These are phyloP conservation scores for Trichoderma harzianum DNA, from an alignment of 2,329 filamentous ascomycete genomes.

Conservation along the genomic window DNA sequence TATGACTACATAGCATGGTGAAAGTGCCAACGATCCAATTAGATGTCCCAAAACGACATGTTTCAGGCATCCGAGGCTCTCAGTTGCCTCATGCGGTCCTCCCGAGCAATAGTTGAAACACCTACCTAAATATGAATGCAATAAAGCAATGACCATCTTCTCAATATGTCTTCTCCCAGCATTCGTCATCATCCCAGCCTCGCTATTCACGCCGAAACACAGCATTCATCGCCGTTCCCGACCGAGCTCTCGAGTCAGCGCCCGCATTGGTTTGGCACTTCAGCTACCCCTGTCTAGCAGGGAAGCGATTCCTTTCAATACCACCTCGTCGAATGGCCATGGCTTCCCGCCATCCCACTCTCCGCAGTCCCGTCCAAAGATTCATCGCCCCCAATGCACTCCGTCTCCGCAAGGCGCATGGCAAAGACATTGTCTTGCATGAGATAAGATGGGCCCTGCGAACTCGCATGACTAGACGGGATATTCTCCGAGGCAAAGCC, in stretches of 20 bases:
- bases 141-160: not conserved
- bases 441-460: not conserved
- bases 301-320: slow-evolving; percentile 6
- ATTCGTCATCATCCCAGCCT: not conserved
- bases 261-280: not conserved
- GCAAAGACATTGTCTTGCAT: not conserved
- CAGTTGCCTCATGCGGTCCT: not conserved
- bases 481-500: not conserved
- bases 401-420: not conserved
- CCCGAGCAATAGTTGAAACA: too few species aligned
- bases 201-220: not conserved
- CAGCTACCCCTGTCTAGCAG: not conserved
- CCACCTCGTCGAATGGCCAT: not conserved
- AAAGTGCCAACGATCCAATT: not conserved
- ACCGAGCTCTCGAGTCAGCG: not conserved
- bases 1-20: not conserved
- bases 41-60: not conserved
- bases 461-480: not conserved
- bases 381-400: not conserved
- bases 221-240: not conserved
- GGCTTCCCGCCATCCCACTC: not conserved
- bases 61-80: not conserved
- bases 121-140: not conserved
- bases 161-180: not conserved
- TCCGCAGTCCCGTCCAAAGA: not conserved